Evolutionary conservation across 129 eudicot genomes (phyloP).

Genomic region (Centella asiatica): DNA sequence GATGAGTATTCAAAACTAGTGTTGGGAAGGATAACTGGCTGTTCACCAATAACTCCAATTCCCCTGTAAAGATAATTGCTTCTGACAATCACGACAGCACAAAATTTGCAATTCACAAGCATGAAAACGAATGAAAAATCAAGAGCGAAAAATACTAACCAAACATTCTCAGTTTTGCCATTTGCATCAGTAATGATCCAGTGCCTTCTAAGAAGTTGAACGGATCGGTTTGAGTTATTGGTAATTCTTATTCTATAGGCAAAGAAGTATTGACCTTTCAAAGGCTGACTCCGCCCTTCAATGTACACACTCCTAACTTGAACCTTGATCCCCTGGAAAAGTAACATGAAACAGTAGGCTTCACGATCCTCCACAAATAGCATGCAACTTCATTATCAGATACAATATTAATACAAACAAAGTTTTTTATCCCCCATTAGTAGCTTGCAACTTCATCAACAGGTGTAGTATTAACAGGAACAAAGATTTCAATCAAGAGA

Average conservation of each 20-base stretch:
- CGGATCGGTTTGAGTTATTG: constrained; percentile 79
- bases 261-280: constrained; percentile 70
- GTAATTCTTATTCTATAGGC: constrained; percentile 94
- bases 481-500: constrained; percentile 6
- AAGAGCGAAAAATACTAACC: constrained; percentile 38
- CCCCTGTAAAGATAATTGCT: constrained; percentile 46
- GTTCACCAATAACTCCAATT: constrained; percentile 94
- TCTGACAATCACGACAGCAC: constrained; percentile 2
- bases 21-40: constrained; percentile 91
- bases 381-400: constrained; percentile 3
- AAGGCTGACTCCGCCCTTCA: constrained; percentile 85
- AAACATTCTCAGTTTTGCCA: constrained; percentile 80
- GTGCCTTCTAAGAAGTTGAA: constrained; percentile 88
- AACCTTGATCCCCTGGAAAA: constrained; percentile 73
- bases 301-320: constrained; percentile 94
- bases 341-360: neutral
- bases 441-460: too few species aligned
- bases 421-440: too few species aligned
- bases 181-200: constrained; percentile 96
- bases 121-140: neutral
- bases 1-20: constrained; percentile 91
- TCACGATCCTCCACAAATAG: neutral
- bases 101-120: neutral
- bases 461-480: too few species aligned
- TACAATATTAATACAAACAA: constrained; percentile 7